Conservation (phyloP, 2,329 filamentous ascomycete genomes). For the Pyrenophora tritici-repentis region DNA sequence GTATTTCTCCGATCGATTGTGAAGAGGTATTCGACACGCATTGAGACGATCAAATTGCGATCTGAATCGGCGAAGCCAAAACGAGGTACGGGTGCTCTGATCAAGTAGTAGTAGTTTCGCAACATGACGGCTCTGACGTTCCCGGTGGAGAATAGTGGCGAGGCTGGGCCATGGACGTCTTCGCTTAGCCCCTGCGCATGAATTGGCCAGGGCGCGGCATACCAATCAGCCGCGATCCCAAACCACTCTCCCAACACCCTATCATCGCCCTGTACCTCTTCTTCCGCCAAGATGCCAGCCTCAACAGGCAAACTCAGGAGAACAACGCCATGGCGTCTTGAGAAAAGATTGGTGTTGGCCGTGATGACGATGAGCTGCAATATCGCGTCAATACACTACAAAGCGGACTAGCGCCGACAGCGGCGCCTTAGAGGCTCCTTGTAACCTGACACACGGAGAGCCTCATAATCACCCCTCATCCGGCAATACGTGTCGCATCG, state of each 20-base stretch:
- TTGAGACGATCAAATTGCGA: too few relatives aligned
- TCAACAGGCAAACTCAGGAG: constrained; percentile 1
- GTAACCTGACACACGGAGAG: constrained; percentile 33
- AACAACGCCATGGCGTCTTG: background rate
- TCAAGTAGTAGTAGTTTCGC: background rate
- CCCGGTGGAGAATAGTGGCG: background rate
- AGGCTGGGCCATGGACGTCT: background rate
- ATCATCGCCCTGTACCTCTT: constrained; percentile 5
- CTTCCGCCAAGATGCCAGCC: constrained; percentile 9
- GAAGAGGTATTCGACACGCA: too few relatives aligned
- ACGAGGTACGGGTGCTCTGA: background rate
- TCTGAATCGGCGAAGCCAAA: background rate
- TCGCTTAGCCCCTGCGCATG: constrained; percentile 14
- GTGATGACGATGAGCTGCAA: constrained; percentile 2
- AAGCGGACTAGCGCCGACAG: constrained; percentile 18
- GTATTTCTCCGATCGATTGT: too few relatives aligned
- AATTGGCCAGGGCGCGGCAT: constrained; percentile 20
- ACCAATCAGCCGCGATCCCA: constrained; percentile 11
- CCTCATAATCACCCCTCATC: constrained; percentile 32
- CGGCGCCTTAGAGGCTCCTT: constrained; percentile 28
- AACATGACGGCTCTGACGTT: constrained; percentile 10
- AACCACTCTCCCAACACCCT: constrained; percentile 6
- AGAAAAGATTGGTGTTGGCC: constrained; percentile 16
- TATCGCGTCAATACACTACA: constrained; percentile 1
- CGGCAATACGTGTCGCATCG: constrained; percentile 37